Base-by-base conservation (phyloP, 1,284 basidiomycete genomes). In the Cystobasidiaceae sp. region DNA sequence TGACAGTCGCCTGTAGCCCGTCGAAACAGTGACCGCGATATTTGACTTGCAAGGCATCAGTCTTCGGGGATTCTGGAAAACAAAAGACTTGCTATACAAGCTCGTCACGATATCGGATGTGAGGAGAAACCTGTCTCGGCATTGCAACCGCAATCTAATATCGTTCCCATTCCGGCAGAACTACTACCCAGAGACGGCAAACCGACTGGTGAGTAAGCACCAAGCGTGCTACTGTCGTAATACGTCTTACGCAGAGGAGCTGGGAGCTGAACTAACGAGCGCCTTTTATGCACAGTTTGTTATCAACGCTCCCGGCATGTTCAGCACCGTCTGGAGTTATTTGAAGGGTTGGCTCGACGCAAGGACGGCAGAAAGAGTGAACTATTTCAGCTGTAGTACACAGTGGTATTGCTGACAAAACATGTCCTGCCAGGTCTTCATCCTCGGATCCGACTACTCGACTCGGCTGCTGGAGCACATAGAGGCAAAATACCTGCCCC, bases 81-180 rank as follows among this genome's bases (percentile, higher is more conserved):
- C 51, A 4, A 66, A 66, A 32, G 63, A 66, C 21, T 13, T 66
- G 15, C 37, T 66, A 1, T 33, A 30, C n/a, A 43, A 56, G 15
- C 43, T 66, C 4, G 59, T 66, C n/a, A 33, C 49, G 25, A 66
- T 66, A n/a, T 66, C 63, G 17, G 63, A 66, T 44, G 63, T 66
- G 37, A 51, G 56, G n/a, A n/a, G n/a, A n/a, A n/a, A n/a, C 28
- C 41, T 11, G 13, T 4, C 39, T 19, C 4, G 3, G 30, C 39
- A 9, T 25, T 21, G 7, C 15, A 11, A 19, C 11, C 6, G 4
- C 15, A 23, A 32, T 43, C 15, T 44, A 54, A 21, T n/a, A n/a
- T n/a, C n/a, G n/a, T 27, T 11, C n/a, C n/a, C n/a, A n/a, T n/a
- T n/a, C n/a, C n/a, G n/a, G 21, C 52, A 54, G 61, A 55, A 64